These are phyloP conservation scores for Penicillium bialowiezense DNA, from an alignment of 495 filamentous ascomycete species.

Conservation along the genomic window DNA sequence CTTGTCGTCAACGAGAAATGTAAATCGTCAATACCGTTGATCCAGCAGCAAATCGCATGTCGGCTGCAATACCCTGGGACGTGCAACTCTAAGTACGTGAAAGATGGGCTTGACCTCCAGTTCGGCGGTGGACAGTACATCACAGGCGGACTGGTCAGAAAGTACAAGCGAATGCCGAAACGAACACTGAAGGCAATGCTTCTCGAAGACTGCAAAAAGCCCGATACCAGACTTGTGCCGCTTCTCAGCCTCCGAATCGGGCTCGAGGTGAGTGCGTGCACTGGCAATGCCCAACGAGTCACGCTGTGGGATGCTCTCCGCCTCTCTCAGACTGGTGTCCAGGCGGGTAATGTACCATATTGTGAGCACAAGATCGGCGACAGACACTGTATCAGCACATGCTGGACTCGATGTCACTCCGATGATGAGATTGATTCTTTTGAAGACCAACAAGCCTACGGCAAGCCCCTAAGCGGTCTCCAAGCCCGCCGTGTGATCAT, in stretches of 20 bases:
- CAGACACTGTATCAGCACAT: slow-evolving; percentile 1
- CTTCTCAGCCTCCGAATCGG: slow-evolving; percentile 3
- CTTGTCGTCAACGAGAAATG: slow-evolving; percentile 1
- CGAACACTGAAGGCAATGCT: slow-evolving; percentile 7
- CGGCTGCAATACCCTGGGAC: slow-evolving; percentile 2
- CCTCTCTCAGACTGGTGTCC: slow-evolving; percentile 1
- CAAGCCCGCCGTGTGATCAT: slow-evolving; percentile 1
- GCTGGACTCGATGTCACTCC: slow-evolving; percentile 4
- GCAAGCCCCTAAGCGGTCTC: background rate
- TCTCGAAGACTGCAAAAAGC: slow-evolving; percentile 1
- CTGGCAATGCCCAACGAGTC: slow-evolving; percentile 11
- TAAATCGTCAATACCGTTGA: background rate
- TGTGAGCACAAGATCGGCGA: slow-evolving; percentile 6
- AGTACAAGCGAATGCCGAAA: slow-evolving; percentile 5
- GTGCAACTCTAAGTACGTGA: background rate
- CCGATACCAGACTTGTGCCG: background rate
- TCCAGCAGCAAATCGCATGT: background rate
- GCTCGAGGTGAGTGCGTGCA: slow-evolving; percentile 11
- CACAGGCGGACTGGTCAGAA: background rate
- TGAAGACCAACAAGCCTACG: background rate
- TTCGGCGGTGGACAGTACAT: background rate
- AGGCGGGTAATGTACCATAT: background rate
- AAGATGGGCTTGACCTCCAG: slow-evolving; percentile 3
- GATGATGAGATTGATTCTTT: background rate
- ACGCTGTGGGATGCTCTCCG: slow-evolving; percentile 13